Conservation (phyloP, 2,329 filamentous ascomycete species). For the Ophiostoma quercus region DNA sequence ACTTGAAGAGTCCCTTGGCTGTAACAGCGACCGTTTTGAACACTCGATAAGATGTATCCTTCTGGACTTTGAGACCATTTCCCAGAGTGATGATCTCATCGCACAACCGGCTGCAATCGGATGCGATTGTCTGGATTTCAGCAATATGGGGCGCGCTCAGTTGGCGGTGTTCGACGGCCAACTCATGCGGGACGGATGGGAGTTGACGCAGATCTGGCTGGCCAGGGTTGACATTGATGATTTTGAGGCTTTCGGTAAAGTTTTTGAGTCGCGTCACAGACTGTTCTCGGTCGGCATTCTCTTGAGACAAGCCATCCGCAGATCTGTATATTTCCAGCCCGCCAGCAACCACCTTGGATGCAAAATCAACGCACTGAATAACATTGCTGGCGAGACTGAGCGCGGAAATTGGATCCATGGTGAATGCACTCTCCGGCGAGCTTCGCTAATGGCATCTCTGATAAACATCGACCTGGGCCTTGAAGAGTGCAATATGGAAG, state of each 20-base stretch:
- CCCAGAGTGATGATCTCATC: neutral
- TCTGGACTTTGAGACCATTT: neutral
- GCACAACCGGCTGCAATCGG: neutral
- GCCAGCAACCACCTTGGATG: neutral
- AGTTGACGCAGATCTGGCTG: neutral
- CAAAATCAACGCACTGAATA: neutral
- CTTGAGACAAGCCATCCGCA: neutral
- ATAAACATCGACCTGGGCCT: no score
- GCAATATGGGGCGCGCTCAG: neutral
- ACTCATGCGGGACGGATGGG: neutral
- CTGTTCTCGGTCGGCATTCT: neutral
- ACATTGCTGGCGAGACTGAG: neutral
- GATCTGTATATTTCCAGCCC: neutral
- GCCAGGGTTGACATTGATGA: neutral
- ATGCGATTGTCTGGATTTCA: neutral
- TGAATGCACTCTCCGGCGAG: no score
- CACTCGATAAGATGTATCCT: neutral
- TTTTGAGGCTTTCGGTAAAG: neutral
- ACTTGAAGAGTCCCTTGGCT: neutral
- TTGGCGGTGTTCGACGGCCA: neutral
- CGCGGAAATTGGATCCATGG: neutral
- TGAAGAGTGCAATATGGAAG: no score
- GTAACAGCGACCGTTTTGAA: neutral
- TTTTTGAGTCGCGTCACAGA: neutral
- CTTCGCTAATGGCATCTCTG: no score